Percentiles rank a stretch among this genome's conserved stretches.
These are phyloP conservation scores for Annona cherimola DNA, from an alignment of 164 flowering plant genomes.

Conservation along the genomic window DNA sequence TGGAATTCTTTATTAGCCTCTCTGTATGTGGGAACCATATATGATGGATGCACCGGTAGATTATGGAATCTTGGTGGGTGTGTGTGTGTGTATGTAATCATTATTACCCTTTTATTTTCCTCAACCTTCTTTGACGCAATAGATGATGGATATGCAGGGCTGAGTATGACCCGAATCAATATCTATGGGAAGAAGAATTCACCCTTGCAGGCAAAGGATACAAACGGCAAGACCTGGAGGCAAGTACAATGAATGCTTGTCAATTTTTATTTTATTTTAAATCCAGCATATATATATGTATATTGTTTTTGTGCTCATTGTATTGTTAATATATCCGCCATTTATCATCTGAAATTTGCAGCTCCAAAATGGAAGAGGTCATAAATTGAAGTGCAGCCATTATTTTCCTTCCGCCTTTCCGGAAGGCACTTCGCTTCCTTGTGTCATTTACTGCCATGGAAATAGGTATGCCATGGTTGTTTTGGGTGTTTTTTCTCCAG, in stretches of 20 bases:
- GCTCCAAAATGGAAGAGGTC: conserved; percentile 69
- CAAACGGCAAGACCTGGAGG: conserved; percentile 88
- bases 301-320: not conserved
- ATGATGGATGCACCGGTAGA: too few species aligned
- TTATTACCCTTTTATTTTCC: not conserved
- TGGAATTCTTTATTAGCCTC: not conserved
- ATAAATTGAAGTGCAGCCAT: conserved; percentile 78
- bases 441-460: conserved; percentile 98
- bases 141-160: conserved; percentile 51
- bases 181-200: conserved; percentile 86
- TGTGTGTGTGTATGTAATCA: not conserved
- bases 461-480: conserved; percentile 51
- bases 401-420: conserved; percentile 67
- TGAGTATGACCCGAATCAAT: conserved; percentile 85
- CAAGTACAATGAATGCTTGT: conserved; percentile 58
- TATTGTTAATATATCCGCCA: conserved; percentile 11
- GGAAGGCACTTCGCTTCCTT: conserved; percentile 73
- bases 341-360: conserved; percentile 26
- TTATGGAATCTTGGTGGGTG: too few species aligned
- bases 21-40: too few species aligned
- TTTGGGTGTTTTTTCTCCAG: not conserved
- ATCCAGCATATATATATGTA: not conserved
- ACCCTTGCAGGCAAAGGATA: conserved; percentile 78
- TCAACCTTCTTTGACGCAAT: not conserved
- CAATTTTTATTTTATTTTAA: conserved; percentile 10